Conservation (phyloP, 805 yeast genomes). For the Saccharomycopsis capsularis region DNA sequence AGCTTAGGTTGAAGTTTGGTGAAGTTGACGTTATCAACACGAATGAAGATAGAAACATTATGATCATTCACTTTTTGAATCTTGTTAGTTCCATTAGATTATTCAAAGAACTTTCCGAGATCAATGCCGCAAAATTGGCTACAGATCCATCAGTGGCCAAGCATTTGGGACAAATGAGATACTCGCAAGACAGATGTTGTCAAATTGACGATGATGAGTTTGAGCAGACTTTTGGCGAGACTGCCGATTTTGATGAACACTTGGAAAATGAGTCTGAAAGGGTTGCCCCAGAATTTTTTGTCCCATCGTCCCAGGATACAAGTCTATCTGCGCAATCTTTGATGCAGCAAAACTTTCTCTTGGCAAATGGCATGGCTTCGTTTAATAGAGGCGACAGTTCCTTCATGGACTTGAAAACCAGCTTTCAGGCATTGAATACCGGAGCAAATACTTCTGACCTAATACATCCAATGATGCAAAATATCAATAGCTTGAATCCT, state of each 20-base stretch:
- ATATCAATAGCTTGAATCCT: conserved; percentile 17
- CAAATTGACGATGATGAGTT: conserved; percentile 20
- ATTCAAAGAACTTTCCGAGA: conserved; percentile 4
- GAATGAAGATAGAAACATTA: conserved; percentile 19
- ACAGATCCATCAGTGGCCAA: neutral
- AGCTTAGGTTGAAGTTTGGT: conserved; percentile 16
- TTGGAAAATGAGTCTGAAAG: conserved; percentile 14
- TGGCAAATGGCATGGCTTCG: neutral
- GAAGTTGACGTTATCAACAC: conserved; percentile 21
- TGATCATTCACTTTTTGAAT: conserved; percentile 20
- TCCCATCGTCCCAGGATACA: neutral
- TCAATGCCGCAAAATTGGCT: neutral
- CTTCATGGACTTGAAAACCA: neutral
- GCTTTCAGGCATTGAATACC: conserved; percentile 3
- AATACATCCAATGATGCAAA: conserved; percentile 13
- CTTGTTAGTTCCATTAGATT: conserved; percentile 15
- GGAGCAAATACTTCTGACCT: conserved; percentile 2
- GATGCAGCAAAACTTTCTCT: neutral
- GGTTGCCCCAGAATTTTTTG: neutral
- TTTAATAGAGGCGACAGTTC: neutral
- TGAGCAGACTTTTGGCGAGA: conserved; percentile 19
- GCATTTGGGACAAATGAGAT: conserved; percentile 12
- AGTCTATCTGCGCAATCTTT: neutral
- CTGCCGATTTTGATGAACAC: conserved; percentile 14
- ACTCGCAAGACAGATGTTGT: conserved; percentile 19